These are phyloP conservation scores for Fusarium foetens DNA, from an alignment of 2,329 filamentous ascomycete species.

Conservation along the genomic window DNA sequence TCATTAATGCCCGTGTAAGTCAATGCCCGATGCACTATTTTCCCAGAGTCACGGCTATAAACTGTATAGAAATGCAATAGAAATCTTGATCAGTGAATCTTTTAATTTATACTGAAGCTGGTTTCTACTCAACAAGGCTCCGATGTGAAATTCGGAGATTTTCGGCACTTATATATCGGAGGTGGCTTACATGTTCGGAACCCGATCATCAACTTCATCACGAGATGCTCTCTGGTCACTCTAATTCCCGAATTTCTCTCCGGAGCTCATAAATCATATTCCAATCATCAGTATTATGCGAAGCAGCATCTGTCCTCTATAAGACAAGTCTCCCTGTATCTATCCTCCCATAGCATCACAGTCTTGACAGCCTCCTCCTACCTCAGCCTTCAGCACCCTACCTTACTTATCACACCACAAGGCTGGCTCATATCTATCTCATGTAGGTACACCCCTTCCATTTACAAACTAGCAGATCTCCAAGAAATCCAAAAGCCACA, in stretches of 20 bases:
- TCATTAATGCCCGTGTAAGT: background rate
- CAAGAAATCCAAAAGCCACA: conserved; percentile 34
- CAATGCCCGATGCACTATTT: background rate
- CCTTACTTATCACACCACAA: background rate
- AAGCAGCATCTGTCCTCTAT: background rate
- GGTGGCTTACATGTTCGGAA: conserved; percentile 26
- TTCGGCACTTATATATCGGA: background rate
- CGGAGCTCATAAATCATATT: background rate
- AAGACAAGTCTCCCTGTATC: background rate
- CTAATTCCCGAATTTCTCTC: background rate
- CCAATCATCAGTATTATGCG: background rate
- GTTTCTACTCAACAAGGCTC: background rate
- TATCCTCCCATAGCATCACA: background rate
- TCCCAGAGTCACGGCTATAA: background rate
- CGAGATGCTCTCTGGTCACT: background rate
- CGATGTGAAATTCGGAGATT: background rate
- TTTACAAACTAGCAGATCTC: conserved; percentile 10
- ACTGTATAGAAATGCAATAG: background rate
- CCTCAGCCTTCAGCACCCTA: background rate
- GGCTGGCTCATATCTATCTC: conserved; percentile 8
- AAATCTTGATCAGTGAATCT: background rate
- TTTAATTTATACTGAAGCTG: background rate
- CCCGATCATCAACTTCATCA: conserved; percentile 15
- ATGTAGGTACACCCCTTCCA: conserved; percentile 14
- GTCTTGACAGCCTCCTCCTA: conserved; percentile 9